Conservation (phyloP, 345 rosid genomes). For the Jatropha curcas region DNA sequence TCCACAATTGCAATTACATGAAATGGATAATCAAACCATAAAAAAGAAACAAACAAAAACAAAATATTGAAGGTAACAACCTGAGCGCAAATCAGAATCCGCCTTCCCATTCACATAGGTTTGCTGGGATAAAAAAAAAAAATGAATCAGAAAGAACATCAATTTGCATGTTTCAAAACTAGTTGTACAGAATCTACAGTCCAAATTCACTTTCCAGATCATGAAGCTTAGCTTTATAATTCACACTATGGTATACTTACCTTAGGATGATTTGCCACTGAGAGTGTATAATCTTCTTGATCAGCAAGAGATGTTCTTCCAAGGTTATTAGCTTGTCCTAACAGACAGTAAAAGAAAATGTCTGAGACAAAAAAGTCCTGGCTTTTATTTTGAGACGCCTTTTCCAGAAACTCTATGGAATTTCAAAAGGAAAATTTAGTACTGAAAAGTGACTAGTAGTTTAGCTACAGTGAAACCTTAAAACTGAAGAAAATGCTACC, state of each 20-base stretch:
- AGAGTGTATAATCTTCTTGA: conserved; percentile 49
- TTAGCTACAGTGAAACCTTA: background rate
- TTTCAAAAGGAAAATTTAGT: background rate
- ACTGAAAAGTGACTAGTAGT: background rate
- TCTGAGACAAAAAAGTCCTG: background rate
- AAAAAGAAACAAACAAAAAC: conserved; percentile 16
- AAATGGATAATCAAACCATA: conserved; percentile 9
- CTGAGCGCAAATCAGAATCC: conserved; percentile 59
- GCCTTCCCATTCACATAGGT: conserved; percentile 58
- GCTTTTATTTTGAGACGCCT: background rate
- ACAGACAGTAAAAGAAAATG: conserved; percentile 20
- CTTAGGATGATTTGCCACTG: conserved; percentile 45
- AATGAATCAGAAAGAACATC: conserved; percentile 14
- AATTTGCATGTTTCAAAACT: conserved; percentile 11
- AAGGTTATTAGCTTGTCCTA: conserved; percentile 51
- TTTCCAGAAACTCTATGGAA: conserved; percentile 4
- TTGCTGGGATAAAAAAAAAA: conserved; percentile 40
- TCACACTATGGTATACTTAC: conserved; percentile 38
- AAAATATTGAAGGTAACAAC: conserved; percentile 36
- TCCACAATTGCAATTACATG: conserved; percentile 28
- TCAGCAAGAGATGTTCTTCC: conserved; percentile 40
- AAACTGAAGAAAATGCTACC: background rate
- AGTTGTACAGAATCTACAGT: conserved; percentile 13
- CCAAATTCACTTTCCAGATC: conserved; percentile 8
- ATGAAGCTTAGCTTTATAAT: conserved; percentile 11